Percentiles rank a stretch among this genome's conserved stretches.
Evolutionary conservation across 305 asterid species (phyloP).

Genomic region (Fraxinus sp.): DNA sequence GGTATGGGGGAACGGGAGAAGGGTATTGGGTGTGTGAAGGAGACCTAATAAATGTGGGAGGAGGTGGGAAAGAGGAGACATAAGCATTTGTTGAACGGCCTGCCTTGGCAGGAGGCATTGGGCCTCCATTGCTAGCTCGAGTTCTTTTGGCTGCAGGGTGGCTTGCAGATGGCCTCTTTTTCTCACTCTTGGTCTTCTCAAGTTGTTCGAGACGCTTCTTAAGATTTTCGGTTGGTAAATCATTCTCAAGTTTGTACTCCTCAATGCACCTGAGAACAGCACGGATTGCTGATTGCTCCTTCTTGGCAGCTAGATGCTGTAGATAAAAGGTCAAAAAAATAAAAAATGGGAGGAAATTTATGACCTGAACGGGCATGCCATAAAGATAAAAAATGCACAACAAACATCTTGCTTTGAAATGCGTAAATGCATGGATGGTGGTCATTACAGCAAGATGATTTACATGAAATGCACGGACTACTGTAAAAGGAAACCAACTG

Average conservation of each 20-base stretch:
- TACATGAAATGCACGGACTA: neutral
- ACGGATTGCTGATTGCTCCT: conserved; percentile 92
- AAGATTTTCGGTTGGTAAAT: conserved; percentile 78
- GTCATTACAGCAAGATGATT: neutral
- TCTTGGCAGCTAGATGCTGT: conserved; percentile 93
- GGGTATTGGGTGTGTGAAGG: conserved; percentile 84
- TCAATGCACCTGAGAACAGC: conserved; percentile 92
- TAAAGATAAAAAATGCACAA: neutral
- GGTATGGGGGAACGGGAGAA: conserved; percentile 64
- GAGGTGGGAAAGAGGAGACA: conserved; percentile 91
- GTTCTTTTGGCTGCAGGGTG: conserved; percentile 84
- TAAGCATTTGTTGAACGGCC: conserved; percentile 96
- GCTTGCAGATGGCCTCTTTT: conserved; percentile 68
- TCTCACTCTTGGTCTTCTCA: conserved; percentile 78
- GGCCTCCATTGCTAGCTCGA: conserved; percentile 83
- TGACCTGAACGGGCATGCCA: neutral
- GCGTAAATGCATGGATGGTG: neutral
- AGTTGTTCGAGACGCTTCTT: conserved; percentile 85
- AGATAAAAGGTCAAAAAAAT: neutral
- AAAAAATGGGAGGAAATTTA: neutral
- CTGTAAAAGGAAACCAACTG: neutral
- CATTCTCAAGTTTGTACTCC: conserved; percentile 84
- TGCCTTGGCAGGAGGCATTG: conserved; percentile 99
- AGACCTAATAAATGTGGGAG: conserved; percentile 72
- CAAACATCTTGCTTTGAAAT: neutral